Evolutionary conservation across 768 basidiomycete species (phyloP), one percentile per base, ranked within the genome.

Genomic region (Lentinula detonsa): DNA sequence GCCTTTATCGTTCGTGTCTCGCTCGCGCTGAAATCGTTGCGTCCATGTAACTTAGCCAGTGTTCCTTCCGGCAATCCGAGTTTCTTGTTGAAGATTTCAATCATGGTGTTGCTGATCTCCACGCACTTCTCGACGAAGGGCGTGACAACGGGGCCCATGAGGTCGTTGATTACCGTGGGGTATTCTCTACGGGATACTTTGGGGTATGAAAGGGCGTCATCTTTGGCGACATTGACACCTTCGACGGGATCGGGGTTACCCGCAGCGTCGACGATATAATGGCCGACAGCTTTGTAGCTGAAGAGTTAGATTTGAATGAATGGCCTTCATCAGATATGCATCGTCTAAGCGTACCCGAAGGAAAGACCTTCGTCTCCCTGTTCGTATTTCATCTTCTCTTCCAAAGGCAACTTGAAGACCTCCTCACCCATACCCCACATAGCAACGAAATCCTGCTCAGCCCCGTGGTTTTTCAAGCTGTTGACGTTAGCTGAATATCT

Each of bases 191-290:
- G 77, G 8, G 69, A 70, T 15, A 76, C 66, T 0, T 58, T 60
- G 0, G 82, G 82, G 66, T 74, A 83, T 0, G 77, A 73, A 3
- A 83, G 65, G 0, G 72, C 78, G 57, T 84, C 83, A 62, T 84
- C 83, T 62, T 78, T 80, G 0, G 81, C 71, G 57, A 83, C 68
- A 62, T 80, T 80, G 57, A 83, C 68, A 66, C 81, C 81, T 63
- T 82, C 78, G 7, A 72, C 68, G 0, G 70, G 74, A 65, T 83
- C 81, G 21, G 63, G 50, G 37, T 71, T 76, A 62, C 81, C 81
- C 11, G 70, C 69, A 54, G 76, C 74, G 64, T 83, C 81, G 2
- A 76, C 72, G 4, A 75, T 78, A 50, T 75, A 79, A 3, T 72
- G 74, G 1, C 81, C 82, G 0, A 72, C 70, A 37, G 77, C 80